Evolutionary conservation across 2,329 filamentous ascomycete species (phyloP), one percentile per base, ranked within the genome.

Genomic region (Aspergillus piperis): DNA sequence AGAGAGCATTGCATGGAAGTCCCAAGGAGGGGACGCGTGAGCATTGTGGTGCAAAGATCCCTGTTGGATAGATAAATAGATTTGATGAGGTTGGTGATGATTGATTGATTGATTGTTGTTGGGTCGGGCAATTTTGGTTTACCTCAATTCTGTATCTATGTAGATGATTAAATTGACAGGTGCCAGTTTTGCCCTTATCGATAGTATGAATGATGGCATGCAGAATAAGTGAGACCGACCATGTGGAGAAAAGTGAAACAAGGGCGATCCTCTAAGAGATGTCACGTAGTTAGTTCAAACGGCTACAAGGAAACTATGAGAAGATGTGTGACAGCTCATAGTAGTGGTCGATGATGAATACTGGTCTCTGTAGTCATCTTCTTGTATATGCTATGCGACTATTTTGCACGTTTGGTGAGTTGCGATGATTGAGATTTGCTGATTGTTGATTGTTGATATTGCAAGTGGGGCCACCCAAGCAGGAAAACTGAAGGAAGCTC

Each of bases 241-340:
- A 42, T 42, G 52, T 54, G 52, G 52, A 44, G 52, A 44, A 54
- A 8, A 8, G 38, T 54, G 39, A 54, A 42, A 54, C 52, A 54
- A 13, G 38, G 38, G 38, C 30, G 48, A 32, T 27, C 48, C 17
- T 50, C 23, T 32, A 50, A 13, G 5, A 42, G n/a, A 42, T 17
- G 8, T 27, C 25, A 27, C 25, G 25, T 27, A 27, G 25, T 17
- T 42, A 42, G 39, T 19, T 44, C 19, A 44, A 36, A 44, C 41
- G 41, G 41, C 19, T 44, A 44, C 41, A 44, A 23, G 19, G 41
- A n/a, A 13, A 21, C 41, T 42, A 42, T 4, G 11, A 13, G n/a
- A 10, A 11, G 17, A 19, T 10, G 41, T 17, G 41, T 10, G 41
- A 11, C 39, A 5, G 41, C 41, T 23, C 25, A 27, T 27, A 11